Evolutionary conservation across 768 basidiomycete species (phyloP).

Genomic region (Tricholoma flavovirens): DNA sequence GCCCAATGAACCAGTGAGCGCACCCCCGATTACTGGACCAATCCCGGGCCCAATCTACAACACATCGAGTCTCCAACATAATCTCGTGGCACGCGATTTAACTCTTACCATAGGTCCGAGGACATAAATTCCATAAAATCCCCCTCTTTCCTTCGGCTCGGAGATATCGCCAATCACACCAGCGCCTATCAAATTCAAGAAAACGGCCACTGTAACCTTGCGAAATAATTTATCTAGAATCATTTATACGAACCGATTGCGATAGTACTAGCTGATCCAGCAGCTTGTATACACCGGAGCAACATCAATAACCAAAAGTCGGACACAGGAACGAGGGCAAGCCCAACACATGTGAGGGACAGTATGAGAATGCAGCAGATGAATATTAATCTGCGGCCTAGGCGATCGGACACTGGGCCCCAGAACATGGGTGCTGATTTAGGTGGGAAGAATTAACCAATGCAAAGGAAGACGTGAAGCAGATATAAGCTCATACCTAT

Average conservation of each 20-base stretch:
- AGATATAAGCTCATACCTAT: slow-evolving; percentile 34
- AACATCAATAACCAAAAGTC: slow-evolving; percentile 78
- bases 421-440: slow-evolving; percentile 53
- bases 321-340: slow-evolving; percentile 42
- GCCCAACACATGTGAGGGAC: slow-evolving; percentile 57
- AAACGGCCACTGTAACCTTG: background rate
- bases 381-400: slow-evolving; percentile 61
- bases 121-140: slow-evolving; percentile 63
- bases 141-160: slow-evolving; percentile 64
- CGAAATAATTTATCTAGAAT: background rate
- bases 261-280: slow-evolving; percentile 74
- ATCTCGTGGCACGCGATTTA: slow-evolving; percentile 4
- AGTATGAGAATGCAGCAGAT: slow-evolving; percentile 60
- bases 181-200: slow-evolving; percentile 36
- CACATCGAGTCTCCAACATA: background rate
- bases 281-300: slow-evolving; percentile 74
- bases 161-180: slow-evolving; percentile 80
- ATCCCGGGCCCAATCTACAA: slow-evolving; percentile 53
- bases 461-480: background rate
- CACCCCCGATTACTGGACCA: slow-evolving; percentile 58
- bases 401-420: slow-evolving; percentile 64
- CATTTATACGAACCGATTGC: slow-evolving; percentile 47
- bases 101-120: slow-evolving; percentile 54
- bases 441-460: background rate
- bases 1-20: slow-evolving; percentile 48